Evolutionary conservation across 1,139 yeast genomes (phyloP).

Genomic region (Hyphopichia pseudoburtonii): DNA sequence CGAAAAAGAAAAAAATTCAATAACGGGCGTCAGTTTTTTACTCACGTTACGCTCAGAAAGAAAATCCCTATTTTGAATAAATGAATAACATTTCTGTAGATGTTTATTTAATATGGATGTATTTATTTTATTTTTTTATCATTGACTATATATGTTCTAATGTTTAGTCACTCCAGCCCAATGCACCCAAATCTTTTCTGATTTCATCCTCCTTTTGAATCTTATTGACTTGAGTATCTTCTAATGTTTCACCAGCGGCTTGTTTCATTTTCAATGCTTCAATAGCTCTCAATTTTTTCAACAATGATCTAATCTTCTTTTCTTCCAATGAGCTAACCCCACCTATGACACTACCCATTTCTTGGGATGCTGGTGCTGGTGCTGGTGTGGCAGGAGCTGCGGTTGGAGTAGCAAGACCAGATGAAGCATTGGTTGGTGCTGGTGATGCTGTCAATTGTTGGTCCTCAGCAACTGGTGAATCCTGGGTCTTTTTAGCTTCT

Average conservation of each 20-base stretch:
- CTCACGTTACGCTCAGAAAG: too few relatives aligned
- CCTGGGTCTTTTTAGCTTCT: constrained; percentile 54
- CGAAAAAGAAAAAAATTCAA: too few relatives aligned
- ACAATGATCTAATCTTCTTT: constrained; percentile 83
- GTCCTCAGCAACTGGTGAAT: constrained; percentile 14
- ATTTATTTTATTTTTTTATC: not conserved
- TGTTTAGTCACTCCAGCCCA: constrained; percentile 64
- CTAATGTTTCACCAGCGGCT: constrained; percentile 79
- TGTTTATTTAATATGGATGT: too few relatives aligned
- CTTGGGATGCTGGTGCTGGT: constrained; percentile 15
- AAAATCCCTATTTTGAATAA: too few relatives aligned
- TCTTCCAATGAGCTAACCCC: constrained; percentile 76
- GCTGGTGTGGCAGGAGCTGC: constrained; percentile 19
- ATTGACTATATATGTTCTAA: not conserved
- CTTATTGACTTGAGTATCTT: constrained; percentile 89
- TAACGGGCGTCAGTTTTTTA: too few relatives aligned
- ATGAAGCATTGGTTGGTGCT: constrained; percentile 10
- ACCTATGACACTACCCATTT: constrained; percentile 46
- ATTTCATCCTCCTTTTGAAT: constrained; percentile 83
- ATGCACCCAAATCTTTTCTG: constrained; percentile 63
- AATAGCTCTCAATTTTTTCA: constrained; percentile 92
- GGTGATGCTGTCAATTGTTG: constrained; percentile 18
- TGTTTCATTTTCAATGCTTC: constrained; percentile 85
- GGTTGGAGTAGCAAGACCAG: too few relatives aligned
- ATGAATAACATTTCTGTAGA: too few relatives aligned